Evolutionary conservation across 768 basidiomycete genomes (phyloP).

Genomic region (Kwoniella dendrophila): DNA sequence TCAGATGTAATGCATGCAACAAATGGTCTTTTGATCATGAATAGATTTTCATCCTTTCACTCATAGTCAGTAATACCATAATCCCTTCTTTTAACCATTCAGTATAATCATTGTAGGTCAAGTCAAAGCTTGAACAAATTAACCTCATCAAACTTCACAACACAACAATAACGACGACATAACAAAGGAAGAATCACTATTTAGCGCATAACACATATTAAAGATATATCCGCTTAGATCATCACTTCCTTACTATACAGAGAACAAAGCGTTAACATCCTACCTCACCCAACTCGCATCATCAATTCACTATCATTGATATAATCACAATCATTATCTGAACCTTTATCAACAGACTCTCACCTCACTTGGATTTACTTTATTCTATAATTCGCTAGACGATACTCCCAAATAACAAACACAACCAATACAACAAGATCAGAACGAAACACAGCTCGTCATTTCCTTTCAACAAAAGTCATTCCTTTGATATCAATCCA

Average conservation of each 20-base stretch:
- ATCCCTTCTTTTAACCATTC: constrained; percentile 2
- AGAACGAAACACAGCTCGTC: constrained; percentile 17
- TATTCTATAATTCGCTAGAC: background rate
- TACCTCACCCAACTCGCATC: background rate
- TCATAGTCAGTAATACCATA: background rate
- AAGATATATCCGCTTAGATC: background rate
- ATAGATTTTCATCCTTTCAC: background rate
- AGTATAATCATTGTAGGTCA: background rate
- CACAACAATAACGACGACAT: background rate
- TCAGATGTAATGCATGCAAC: background rate
- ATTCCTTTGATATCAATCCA: background rate
- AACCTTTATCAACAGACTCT: too few species aligned
- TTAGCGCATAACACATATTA: background rate
- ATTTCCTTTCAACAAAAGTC: constrained; percentile 6
- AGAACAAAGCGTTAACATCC: too few species aligned
- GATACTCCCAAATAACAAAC: background rate
- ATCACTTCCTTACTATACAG: background rate
- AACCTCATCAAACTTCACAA: background rate
- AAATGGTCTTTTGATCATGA: background rate
- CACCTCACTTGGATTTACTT: too few species aligned
- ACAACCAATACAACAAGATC: background rate
- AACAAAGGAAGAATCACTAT: background rate
- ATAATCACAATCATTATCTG: background rate
- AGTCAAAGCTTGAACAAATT: background rate
- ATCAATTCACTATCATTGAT: background rate